These are phyloP conservation scores for Blastobotrys americana DNA, from an alignment of 805 yeast species.

Conservation along the genomic window DNA sequence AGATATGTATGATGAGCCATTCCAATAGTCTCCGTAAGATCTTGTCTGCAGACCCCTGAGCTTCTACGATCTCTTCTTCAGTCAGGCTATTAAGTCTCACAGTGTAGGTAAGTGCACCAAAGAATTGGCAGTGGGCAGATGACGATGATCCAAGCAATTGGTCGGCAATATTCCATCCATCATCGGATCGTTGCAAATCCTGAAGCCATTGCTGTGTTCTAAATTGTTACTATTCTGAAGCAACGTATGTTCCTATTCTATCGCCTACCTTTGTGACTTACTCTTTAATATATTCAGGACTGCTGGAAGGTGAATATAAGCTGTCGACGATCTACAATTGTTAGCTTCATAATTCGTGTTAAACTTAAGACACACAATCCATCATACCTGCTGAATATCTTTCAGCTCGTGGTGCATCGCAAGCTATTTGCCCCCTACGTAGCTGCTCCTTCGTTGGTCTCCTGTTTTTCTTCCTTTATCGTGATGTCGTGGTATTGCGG, in stretches of 20 bases:
- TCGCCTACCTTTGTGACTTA: constrained; percentile 2
- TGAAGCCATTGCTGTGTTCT: constrained; percentile 52
- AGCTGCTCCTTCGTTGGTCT: no score
- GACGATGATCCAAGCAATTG: constrained; percentile 35
- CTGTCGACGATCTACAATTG: constrained; percentile 2
- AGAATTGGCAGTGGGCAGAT: constrained; percentile 43
- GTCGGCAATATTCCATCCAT: constrained; percentile 55
- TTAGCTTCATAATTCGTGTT: no score
- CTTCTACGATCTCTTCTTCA: constrained; percentile 4
- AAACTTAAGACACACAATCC: neutral
- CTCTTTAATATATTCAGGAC: constrained; percentile 6
- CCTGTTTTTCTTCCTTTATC: no score
- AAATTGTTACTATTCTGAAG: neutral
- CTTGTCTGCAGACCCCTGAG: constrained; percentile 6
- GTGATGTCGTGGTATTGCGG: no score
- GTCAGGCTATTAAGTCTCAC: constrained; percentile 43
- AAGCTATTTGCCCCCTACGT: neutral
- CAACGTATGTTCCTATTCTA: no score
- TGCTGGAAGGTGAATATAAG: constrained; percentile 2
- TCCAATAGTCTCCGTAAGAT: constrained; percentile 17
- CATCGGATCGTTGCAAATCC: constrained; percentile 45
- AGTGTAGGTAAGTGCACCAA: constrained; percentile 75
- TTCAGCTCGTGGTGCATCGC: neutral
- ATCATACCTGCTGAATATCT: neutral
- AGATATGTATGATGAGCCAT: constrained; percentile 14